Conservation (phyloP, 306 rosid species). For the Comarum palustre region DNA sequence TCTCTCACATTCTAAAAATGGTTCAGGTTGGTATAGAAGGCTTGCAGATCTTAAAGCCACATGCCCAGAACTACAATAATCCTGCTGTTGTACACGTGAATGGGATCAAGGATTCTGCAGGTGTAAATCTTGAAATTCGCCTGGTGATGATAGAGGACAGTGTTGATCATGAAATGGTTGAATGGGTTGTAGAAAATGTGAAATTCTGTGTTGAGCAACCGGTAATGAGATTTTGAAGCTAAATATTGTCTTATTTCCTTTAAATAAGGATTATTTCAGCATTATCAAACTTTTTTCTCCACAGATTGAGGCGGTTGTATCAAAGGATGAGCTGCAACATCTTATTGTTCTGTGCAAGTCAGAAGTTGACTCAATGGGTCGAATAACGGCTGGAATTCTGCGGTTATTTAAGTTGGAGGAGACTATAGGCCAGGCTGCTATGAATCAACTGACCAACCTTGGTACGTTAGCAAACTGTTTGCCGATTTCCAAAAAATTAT, state of each 20-base stretch:
- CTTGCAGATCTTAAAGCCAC: constrained; percentile 77
- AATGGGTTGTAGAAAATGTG: constrained; percentile 79
- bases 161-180: constrained; percentile 51
- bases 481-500: constrained; percentile 3
- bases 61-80: constrained; percentile 38
- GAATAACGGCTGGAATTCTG: constrained; percentile 80
- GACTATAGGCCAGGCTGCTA: constrained; percentile 78
- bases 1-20: constrained; percentile 20
- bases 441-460: constrained; percentile 76
- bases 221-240: constrained; percentile 45
- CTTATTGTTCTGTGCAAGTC: constrained; percentile 84
- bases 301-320: constrained; percentile 84
- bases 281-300: constrained; percentile 24
- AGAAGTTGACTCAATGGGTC: constrained; percentile 88
- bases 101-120: constrained; percentile 63
- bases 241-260: constrained; percentile 6
- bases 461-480: constrained; percentile 44
- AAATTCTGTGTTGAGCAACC: constrained; percentile 77
- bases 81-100: constrained; percentile 36
- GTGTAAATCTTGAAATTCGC: constrained; percentile 71
- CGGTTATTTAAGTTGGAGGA: constrained; percentile 80
- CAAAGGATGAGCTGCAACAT: constrained; percentile 90
- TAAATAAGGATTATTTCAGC: neutral
- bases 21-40: constrained; percentile 83
- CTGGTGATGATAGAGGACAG: constrained; percentile 55